Base-by-base conservation (phyloP, 139 green algal genomes). In the Edaphochlamys debaryana region DNA sequence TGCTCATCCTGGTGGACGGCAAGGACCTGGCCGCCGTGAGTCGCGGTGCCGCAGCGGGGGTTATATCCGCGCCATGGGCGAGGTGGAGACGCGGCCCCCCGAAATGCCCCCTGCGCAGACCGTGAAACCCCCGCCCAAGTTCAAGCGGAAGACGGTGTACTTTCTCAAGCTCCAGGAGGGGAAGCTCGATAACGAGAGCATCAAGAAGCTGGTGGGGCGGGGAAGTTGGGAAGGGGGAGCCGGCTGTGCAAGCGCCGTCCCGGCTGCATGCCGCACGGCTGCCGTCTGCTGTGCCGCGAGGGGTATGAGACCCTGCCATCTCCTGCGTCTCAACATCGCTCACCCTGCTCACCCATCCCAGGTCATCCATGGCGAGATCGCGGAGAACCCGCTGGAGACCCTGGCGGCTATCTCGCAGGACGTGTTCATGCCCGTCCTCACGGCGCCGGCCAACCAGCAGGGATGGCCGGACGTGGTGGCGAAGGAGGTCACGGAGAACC, bases 381-480 rank as follows among this genome's bases (percentile, higher is more conserved):
- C 79, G 36, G 95, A 98, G 42, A 86, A 84, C 45, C 90, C 93
- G 8, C 86, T 98, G 66, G 94, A 98, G 84, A 91, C 93, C 8
- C 87, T 98, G 41, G 91, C 87, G 27, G 76, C 86, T 11, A 67
- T 98, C 27, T 90, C 92, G 0, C 90, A 95, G 84, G 91, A 96
- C 56, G 93, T 98, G 13, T 97, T 97, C 82, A 89, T 98, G 89
- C 96, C 96, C 3, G 69, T 98, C 45, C 88, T 98, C 29, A 94
- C 80, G 40, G 93, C 90, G 50, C 87, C 89, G 30, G 87, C 87
- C 73, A 97, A 96, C 67, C 94, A 97, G 88, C 86, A 91, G 70
- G 94, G 94, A 23, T 96, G 93, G 92, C 94, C 95, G 23, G 94
- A 97, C 80, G 91, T 97, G 20, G 93, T 98, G 72, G 89, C 91